phyloP scores from a whole-genome alignment of 1,284 basidiomycete genomes.

The Fomitopsis schrenkii region DNA sequence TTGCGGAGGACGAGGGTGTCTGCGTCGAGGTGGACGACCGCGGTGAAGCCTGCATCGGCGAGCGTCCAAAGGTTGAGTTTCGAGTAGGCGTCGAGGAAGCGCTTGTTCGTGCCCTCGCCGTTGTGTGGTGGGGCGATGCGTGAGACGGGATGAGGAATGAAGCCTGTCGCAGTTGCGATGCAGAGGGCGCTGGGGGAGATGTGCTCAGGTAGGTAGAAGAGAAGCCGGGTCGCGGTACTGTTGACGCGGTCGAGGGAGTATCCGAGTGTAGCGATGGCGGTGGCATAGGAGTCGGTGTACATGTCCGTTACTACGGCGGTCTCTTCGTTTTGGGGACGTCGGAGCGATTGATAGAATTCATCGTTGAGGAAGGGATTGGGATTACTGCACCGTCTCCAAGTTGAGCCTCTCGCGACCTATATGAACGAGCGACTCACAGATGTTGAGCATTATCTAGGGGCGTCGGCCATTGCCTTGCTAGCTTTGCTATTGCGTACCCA shows the following conservation, averaged over 20 bases:
- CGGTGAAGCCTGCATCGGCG: conserved; percentile 28
- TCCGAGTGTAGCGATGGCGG: conserved; percentile 38
- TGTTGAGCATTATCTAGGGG: conserved; percentile 9
- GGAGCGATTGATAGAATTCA: background rate
- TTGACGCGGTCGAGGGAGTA: conserved; percentile 36
- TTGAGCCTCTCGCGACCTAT: background rate
- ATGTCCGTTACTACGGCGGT: conserved; percentile 39
- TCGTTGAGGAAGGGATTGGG: conserved; percentile 6
- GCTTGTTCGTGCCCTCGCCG: conserved; percentile 29
- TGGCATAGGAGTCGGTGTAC: conserved; percentile 38
- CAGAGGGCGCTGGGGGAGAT: conserved; percentile 37
- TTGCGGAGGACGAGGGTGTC: conserved; percentile 40
- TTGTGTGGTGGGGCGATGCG: conserved; percentile 35
- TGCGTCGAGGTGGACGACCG: conserved; percentile 39
- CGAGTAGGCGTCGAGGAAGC: conserved; percentile 40
- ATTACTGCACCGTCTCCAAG: background rate
- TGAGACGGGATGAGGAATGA: conserved; percentile 32
- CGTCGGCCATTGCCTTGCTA: background rate
- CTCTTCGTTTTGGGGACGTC: conserved; percentile 9
- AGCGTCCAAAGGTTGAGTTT: conserved; percentile 42
- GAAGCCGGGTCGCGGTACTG: conserved; percentile 29
- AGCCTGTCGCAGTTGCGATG: conserved; percentile 35
- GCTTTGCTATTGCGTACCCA: background rate
- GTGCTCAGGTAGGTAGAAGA: conserved; percentile 36
- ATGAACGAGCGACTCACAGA: conserved; percentile 4